phyloP scores from a whole-genome alignment of 139 green algal genomes.

The Auxenochlorella pyrenoidosa region DNA sequence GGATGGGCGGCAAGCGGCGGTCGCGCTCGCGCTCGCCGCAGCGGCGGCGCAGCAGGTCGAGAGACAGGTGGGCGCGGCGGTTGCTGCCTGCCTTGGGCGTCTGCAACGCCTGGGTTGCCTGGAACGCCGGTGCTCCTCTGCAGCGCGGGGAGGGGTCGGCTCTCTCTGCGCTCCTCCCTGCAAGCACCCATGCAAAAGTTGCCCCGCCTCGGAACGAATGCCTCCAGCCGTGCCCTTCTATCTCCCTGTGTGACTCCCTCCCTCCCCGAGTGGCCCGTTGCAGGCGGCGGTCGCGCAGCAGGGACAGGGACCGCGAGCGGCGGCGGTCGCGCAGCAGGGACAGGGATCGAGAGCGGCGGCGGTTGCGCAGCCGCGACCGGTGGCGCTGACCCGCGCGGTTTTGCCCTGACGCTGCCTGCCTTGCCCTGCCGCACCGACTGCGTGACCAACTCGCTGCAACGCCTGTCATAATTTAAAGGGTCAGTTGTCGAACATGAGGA shows the following conservation, averaged over 20 bases:
- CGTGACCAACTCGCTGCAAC: no score
- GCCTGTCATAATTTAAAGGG: no score
- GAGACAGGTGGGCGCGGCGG: background rate
- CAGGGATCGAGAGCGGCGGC: background rate
- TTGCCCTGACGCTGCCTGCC: no score
- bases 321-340: slow-evolving; percentile 20
- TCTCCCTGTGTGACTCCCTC: no score
- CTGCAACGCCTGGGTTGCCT: no score
- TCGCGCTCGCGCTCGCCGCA: slow-evolving; percentile 18
- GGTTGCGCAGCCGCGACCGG: background rate
- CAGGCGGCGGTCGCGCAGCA: slow-evolving; percentile 4
- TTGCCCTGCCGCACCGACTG: no score
- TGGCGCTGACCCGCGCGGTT: background rate
- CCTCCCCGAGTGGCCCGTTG: background rate
- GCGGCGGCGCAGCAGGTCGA: slow-evolving; percentile 9
- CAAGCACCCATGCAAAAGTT: no score
- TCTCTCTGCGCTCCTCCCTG: no score
- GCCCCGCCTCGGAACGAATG: no score
- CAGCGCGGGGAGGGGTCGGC: no score
- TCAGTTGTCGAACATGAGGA: no score
- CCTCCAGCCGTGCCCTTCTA: no score
- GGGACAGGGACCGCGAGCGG: background rate
- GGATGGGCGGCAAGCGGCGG: background rate
- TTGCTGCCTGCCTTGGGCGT: background rate
- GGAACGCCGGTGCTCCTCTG: background rate